Base-by-base conservation (phyloP, 495 filamentous ascomycete genomes). In the Daldinia grandis region DNA sequence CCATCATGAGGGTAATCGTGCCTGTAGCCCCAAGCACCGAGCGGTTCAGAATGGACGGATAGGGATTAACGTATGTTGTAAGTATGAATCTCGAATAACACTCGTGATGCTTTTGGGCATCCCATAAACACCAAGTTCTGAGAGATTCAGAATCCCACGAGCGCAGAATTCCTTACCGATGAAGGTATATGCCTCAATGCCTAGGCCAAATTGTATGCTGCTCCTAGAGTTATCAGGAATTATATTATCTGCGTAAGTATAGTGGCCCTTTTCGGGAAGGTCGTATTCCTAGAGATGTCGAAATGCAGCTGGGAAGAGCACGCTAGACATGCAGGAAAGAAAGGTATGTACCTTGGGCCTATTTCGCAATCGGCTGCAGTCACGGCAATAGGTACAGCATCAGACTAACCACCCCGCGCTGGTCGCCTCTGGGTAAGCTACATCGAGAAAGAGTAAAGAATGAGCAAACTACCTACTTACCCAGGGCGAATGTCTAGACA, bases 291-390 rank as follows among this genome's bases (percentile, higher is more conserved):
- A 14, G 19, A 0, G 44, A 65, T 62, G 37, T 56, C 61, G 65
- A 68, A 51, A 62, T 68, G 27, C 56, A 19, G 44, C 24, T 30
- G n/a, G 38, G 15, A 21, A 37, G 51, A 66, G 62, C 57, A 66
- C 62, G 21, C 57, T 49, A 66, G 50, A 47, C 28, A 14, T 63
- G 38, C 25, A 64, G 37, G 19, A 40, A 19, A 35, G 33, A 35
- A 14, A 35, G 10, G 33, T 35, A 14, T 12, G 33, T 35, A 14
- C 33, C 33, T 35, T 4, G 10, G 27, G 28, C 19, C 44, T 24
- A 1, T 24, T 58, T 49, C 27, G 19, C 47, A 66, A 66, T 71
- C 59, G 51, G 19, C 25, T 51, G 49, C 24, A 53, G 15, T 12
- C 49, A 53, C 25, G 5, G 27, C 25, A 15, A 5, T 14, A n/a